phyloP scores from a whole-genome alignment of 768 basidiomycete species.

The Boletus subcaerulescens region DNA sequence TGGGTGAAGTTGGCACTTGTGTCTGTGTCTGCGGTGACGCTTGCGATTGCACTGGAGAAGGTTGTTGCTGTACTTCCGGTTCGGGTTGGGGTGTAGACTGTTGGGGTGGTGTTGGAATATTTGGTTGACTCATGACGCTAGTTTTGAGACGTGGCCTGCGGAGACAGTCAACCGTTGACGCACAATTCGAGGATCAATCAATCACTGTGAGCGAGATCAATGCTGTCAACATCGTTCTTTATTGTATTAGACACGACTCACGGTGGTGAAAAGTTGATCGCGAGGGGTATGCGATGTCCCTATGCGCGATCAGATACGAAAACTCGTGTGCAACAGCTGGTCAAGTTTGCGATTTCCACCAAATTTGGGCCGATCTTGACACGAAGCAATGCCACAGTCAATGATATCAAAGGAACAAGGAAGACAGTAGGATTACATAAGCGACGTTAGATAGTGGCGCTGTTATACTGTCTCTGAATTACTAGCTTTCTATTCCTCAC shows the following conservation, averaged over 20 bases:
- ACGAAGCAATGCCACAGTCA: too few species aligned
- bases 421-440: conserved; percentile 3
- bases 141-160: neutral
- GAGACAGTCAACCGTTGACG: neutral
- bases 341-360: neutral
- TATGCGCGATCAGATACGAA: neutral
- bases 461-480: too few species aligned
- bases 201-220: neutral
- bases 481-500: too few species aligned
- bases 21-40: conserved; percentile 2
- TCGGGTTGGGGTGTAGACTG: conserved; percentile 17
- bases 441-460: neutral
- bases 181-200: neutral
- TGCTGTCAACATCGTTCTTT: neutral
- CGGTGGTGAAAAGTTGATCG: conserved; percentile 3
- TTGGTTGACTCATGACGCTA: conserved; percentile 25
- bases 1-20: conserved; percentile 1
- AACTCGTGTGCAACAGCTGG: neutral
- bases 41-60: conserved; percentile 13
- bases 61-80: conserved; percentile 13
- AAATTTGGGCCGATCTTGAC: neutral
- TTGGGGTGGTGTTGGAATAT: conserved; percentile 23
- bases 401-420: neutral
- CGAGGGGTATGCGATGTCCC: neutral
- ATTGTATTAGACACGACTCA: conserved; percentile 1